phyloP scores from a whole-genome alignment of 148 eudicot genomes.

The Camellia sinensis region DNA sequence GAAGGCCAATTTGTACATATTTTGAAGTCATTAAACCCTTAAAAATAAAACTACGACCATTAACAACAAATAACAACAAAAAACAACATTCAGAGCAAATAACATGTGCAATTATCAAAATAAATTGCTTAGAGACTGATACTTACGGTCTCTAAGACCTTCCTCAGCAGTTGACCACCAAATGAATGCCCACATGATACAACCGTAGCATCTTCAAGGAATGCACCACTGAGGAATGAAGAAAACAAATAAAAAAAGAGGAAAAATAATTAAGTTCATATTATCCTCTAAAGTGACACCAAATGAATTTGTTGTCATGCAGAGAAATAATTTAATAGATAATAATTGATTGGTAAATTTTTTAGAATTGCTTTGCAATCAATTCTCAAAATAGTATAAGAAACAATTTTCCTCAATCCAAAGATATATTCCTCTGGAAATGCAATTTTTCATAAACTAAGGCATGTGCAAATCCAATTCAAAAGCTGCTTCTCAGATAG shows the following conservation, averaged over 20 bases:
- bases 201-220: conserved; percentile 85
- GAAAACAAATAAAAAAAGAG: not conserved
- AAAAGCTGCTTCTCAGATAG: not conserved
- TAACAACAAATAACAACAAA: not conserved
- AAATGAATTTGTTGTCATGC: not conserved
- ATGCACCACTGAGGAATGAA: conserved; percentile 62
- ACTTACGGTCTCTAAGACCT: conserved; percentile 69
- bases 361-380: not conserved
- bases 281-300: not conserved
- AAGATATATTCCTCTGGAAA: not conserved
- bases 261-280: not conserved
- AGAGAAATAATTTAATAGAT: not conserved
- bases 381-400: not conserved
- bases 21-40: not conserved
- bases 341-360: not conserved
- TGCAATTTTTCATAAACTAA: not conserved
- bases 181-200: conserved; percentile 94
- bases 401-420: not conserved
- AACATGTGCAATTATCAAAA: not conserved
- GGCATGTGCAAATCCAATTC: conserved; percentile 4
- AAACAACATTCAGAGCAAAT: not conserved
- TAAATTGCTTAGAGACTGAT: not conserved
- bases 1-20: not conserved
- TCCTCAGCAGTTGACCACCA: conserved; percentile 78
- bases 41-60: not conserved